These are phyloP conservation scores for Paramarasmius palmivorus DNA, from an alignment of 1,284 basidiomycete species.

Conservation along the genomic window DNA sequence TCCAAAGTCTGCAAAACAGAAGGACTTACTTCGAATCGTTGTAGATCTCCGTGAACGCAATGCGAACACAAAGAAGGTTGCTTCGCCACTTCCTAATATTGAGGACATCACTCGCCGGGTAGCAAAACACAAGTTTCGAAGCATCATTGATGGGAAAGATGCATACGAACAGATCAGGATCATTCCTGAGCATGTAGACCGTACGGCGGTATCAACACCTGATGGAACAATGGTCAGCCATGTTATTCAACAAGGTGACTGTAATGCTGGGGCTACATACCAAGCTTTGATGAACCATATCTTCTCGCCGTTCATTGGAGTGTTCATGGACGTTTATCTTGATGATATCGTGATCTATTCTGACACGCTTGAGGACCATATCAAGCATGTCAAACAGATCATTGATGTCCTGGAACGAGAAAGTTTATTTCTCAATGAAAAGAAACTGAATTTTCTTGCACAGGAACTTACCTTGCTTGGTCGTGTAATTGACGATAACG, in stretches of 20 bases:
- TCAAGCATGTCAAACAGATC: slow-evolving; percentile 23
- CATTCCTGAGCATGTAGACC: slow-evolving; percentile 8
- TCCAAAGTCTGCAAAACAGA: slow-evolving; percentile 22
- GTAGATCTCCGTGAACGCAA: slow-evolving; percentile 24
- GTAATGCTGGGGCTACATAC: slow-evolving; percentile 24
- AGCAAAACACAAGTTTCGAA: slow-evolving; percentile 30
- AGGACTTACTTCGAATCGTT: slow-evolving; percentile 21
- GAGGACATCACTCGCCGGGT: slow-evolving; percentile 28
- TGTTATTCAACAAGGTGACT: slow-evolving; percentile 18
- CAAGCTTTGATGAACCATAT: too few species aligned
- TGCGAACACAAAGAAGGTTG: slow-evolving; percentile 21
- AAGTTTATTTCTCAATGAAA: slow-evolving; percentile 6
- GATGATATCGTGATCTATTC: slow-evolving; percentile 33
- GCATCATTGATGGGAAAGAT: too few species aligned
- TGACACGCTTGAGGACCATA: slow-evolving; percentile 27
- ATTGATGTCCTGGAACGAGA: slow-evolving; percentile 21
- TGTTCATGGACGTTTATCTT: too few species aligned
- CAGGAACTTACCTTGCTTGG: slow-evolving; percentile 24
- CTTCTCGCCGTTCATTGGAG: too few species aligned
- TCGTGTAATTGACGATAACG: slow-evolving; percentile 20
- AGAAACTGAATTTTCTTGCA: slow-evolving; percentile 19
- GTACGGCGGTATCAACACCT: slow-evolving; percentile 20
- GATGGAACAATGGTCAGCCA: slow-evolving; percentile 19
- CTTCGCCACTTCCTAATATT: slow-evolving; percentile 12
- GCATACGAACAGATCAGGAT: slow-evolving; percentile 4